These are phyloP conservation scores for Kwoniella dejecticola DNA, from an alignment of 768 basidiomycete species.

Conservation along the genomic window DNA sequence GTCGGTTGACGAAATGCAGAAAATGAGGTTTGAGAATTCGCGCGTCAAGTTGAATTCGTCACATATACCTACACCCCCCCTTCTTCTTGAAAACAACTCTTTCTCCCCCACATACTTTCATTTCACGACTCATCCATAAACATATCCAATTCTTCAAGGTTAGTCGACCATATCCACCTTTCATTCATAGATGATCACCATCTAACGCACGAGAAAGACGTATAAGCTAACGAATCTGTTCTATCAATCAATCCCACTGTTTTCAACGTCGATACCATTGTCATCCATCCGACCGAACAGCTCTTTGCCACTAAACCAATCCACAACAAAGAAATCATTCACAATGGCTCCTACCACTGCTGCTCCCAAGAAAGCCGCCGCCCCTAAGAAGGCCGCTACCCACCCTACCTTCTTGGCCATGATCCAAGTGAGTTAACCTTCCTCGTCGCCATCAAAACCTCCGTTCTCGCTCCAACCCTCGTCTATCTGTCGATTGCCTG, in stretches of 20 bases:
- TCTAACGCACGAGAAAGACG: neutral
- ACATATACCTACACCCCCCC: conserved; percentile 21
- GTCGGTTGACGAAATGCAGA: conserved; percentile 15
- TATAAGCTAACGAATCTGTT: conserved; percentile 7
- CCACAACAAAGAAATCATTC: conserved; percentile 27
- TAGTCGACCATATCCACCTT: conserved; percentile 4
- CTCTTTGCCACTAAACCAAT: conserved; percentile 21
- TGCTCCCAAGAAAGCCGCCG: conserved; percentile 54
- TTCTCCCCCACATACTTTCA: conserved; percentile 16
- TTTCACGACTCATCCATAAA: neutral
- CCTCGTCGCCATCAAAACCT: neutral
- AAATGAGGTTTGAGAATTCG: neutral
- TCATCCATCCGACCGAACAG: conserved; percentile 9
- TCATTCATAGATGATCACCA: neutral
- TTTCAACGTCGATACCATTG: conserved; percentile 10
- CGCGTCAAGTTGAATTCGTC: conserved; percentile 17
- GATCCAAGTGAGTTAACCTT: conserved; percentile 56
- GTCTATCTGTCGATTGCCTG: neutral
- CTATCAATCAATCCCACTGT: neutral
- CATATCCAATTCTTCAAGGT: conserved; percentile 10
- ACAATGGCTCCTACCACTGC: conserved; percentile 55
- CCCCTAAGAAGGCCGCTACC: conserved; percentile 44
- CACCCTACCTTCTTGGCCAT: conserved; percentile 64
- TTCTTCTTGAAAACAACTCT: conserved; percentile 23
- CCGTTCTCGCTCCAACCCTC: neutral